Evolutionary conservation across 2,329 filamentous ascomycete genomes (phyloP), one percentile per base, ranked within the genome.

Genomic region (Ascochyta fabae): DNA sequence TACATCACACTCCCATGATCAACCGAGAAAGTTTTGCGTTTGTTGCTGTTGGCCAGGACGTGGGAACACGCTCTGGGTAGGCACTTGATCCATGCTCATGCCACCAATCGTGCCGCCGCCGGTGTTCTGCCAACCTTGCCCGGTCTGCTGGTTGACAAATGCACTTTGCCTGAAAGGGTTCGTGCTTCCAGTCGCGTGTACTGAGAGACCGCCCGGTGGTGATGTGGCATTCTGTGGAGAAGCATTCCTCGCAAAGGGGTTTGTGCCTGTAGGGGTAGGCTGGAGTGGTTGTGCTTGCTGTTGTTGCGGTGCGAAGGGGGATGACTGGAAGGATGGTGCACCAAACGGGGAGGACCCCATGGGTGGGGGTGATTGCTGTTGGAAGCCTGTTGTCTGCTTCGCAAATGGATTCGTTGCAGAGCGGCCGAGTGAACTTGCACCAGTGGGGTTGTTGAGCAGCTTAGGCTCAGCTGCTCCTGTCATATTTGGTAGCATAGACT

Each of bases 81-180:
- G 84, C 39, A 98, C 70, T 61, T 90, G 86, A 70, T 97, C 91
- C 49, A 95, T 72, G 7, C 87, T 89, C 63, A 81, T 74, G 2
- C 85, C 85, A 4, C 92, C 92, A 61, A 96, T 90, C 4, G 95
- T 94, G 8, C 89, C 85, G 69, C 91, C 86, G 62, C 88, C 87
- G 4, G 74, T 85, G 60, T 88, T 84, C 74, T 97, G 93, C 92
- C 95, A 98, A 1, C 91, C 91, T 75, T 91, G 83, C 0, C 94
- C 93, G 0, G 92, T 96, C 60, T 87, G 83, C 69, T 96, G 92
- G 70, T 96, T 95, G 48, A 96, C 88, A 74, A 97, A 96, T 4
- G 88, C 87, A 41, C 90, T 91, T 71, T 98, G 92, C 15, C 95
- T 86, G 83, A 98, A 98, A 0, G 95, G 95, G 69, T 99, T 99